A percentile compares a stretch with the other conserved stretches of the same genome.
Conservation (phyloP, 2,329 filamentous ascomycete genomes). For the Aspergillus sojae region DNA sequence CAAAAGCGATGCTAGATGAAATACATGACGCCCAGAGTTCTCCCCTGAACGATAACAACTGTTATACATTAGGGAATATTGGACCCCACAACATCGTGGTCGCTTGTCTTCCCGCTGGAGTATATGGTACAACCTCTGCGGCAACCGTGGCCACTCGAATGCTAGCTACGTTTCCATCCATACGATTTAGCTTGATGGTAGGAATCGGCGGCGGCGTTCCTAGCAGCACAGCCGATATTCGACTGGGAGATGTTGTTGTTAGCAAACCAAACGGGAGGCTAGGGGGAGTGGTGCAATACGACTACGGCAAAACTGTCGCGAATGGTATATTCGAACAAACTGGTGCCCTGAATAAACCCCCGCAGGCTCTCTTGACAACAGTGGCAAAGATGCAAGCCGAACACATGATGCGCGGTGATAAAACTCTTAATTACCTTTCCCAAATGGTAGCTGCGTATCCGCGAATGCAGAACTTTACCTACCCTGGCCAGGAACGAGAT, state of each 20-base stretch:
- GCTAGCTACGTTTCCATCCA: not conserved
- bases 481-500: not conserved
- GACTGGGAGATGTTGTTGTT: not conserved
- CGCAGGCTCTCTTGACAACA: too few species aligned
- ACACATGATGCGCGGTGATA: too few species aligned
- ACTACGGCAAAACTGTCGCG: not conserved
- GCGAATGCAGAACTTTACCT: not conserved
- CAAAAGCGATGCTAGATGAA: too few species aligned
- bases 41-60: too few species aligned
- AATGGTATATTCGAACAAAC: not conserved
- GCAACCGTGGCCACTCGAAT: not conserved
- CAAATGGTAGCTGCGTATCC: not conserved
- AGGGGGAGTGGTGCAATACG: not conserved
- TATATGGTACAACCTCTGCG: not conserved
- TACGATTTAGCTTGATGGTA: not conserved
- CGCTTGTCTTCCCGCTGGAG: not conserved
- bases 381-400: too few species aligned
- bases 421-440: too few species aligned
- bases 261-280: not conserved
- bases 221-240: too few species aligned
- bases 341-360: not conserved
- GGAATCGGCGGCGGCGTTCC: too few species aligned
- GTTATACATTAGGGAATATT: too few species aligned
- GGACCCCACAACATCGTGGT: too few species aligned
- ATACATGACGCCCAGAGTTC: too few species aligned